A percentile compares a stretch with the other conserved stretches of the same genome.
These are phyloP conservation scores for Cytospora leucostoma DNA, from an alignment of 2,329 filamentous ascomycete species.

Conservation along the genomic window DNA sequence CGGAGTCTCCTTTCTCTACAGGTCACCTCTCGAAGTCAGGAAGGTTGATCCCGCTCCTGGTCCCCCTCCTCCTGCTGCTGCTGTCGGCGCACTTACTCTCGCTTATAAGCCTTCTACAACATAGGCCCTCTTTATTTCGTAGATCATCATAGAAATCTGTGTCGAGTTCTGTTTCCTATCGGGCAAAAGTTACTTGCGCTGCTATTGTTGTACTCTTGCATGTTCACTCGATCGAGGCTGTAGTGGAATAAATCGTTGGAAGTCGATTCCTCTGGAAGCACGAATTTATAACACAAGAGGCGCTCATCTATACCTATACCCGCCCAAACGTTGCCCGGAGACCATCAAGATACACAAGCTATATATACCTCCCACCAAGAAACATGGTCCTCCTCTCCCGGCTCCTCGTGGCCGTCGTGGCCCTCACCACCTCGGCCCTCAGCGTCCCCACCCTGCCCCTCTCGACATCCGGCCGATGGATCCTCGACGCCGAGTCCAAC, in stretches of 20 bases:
- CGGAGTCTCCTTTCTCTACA: neutral
- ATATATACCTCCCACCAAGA: neutral
- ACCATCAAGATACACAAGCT: neutral
- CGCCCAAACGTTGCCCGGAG: neutral
- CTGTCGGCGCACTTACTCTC: neutral
- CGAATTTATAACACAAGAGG: neutral
- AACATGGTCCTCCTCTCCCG: constrained; percentile 29
- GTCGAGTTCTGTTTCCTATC: neutral
- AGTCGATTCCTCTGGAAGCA: neutral
- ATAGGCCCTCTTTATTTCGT: neutral
- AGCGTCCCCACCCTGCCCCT: constrained; percentile 42
- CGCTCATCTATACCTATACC: neutral
- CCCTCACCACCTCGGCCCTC: constrained; percentile 31
- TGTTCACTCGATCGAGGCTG: neutral
- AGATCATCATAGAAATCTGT: neutral
- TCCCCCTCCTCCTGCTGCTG: neutral
- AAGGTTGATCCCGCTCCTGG: no score
- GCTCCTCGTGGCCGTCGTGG: constrained; percentile 31
- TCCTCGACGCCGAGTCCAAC: constrained; percentile 45
- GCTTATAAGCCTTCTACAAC: neutral
- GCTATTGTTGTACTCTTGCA: neutral
- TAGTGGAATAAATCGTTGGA: neutral
- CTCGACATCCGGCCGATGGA: constrained; percentile 50
- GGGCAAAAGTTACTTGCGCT: neutral
- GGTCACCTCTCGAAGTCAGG: neutral